These are phyloP conservation scores for Bacidia rubella DNA, from an alignment of 495 filamentous ascomycete species.

Conservation along the genomic window DNA sequence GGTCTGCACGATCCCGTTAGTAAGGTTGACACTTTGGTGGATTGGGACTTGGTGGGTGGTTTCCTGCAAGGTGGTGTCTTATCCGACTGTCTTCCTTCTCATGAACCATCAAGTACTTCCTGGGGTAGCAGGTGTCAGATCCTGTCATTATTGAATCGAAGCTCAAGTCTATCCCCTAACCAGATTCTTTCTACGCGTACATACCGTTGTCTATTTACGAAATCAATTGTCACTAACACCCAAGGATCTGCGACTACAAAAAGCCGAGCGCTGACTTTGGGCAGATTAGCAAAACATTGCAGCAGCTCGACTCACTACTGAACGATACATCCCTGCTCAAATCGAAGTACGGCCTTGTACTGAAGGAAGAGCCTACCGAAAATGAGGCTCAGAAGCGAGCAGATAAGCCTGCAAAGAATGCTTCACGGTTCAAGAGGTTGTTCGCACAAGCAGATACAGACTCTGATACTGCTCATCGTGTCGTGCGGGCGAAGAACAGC, in stretches of 20 bases:
- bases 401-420: not conserved
- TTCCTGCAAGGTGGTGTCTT: too few relatives aligned
- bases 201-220: too few relatives aligned
- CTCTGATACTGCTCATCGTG: conserved; percentile 13
- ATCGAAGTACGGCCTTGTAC: conserved; percentile 14
- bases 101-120: too few relatives aligned
- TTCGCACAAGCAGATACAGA: conserved; percentile 9
- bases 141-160: too few relatives aligned
- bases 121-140: too few relatives aligned
- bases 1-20: conserved; percentile 13
- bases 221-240: too few relatives aligned
- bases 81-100: too few relatives aligned
- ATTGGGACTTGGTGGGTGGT: conserved; percentile 20
- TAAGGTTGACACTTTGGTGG: conserved; percentile 13
- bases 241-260: too few relatives aligned
- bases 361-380: conserved; percentile 3
- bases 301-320: conserved; percentile 16
- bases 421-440: conserved; percentile 10
- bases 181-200: too few relatives aligned
- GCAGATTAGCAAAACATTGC: conserved; percentile 12
- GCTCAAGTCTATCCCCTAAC: too few relatives aligned
- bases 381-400: not conserved
- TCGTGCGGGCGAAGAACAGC: conserved; percentile 16
- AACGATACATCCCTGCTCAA: conserved; percentile 11
- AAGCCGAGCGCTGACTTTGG: too few relatives aligned